Evolutionary conservation across 2,329 filamentous ascomycete genomes (phyloP).

Genomic region (Metarhizium sp.): DNA sequence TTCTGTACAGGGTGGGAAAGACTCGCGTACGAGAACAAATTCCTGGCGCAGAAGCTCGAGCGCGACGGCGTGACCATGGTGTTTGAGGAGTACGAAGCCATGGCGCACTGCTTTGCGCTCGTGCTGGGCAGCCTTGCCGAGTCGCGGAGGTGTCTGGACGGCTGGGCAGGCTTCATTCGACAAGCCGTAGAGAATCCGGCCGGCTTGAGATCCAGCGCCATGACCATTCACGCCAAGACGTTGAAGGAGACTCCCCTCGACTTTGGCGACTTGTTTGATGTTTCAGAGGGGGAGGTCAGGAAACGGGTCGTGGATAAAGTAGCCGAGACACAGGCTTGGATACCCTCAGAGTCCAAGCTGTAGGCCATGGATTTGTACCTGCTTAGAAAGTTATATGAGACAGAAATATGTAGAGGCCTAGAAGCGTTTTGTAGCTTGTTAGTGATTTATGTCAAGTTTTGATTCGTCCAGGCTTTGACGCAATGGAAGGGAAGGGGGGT

Average conservation of each 20-base stretch:
- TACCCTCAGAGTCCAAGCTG: conserved; percentile 18
- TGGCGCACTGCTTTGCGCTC: conserved; percentile 67
- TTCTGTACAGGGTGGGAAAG: conserved; percentile 63
- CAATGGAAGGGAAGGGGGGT: no score
- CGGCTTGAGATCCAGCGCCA: conserved; percentile 30
- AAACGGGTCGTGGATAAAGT: conserved; percentile 24
- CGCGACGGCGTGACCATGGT: conserved; percentile 50
- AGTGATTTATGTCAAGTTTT: no score
- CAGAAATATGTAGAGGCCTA: conserved; percentile 12
- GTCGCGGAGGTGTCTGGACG: conserved; percentile 41
- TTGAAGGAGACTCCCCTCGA: conserved; percentile 37
- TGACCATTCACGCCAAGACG: conserved; percentile 39
- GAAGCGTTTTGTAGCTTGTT: neutral
- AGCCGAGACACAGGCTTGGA: conserved; percentile 9
- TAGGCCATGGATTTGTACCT: conserved; percentile 5
- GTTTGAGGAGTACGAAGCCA: conserved; percentile 67
- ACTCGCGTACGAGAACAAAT: conserved; percentile 56
- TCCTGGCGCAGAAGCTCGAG: conserved; percentile 47
- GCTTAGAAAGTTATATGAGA: neutral
- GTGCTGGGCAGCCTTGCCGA: conserved; percentile 39
- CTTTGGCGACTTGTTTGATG: conserved; percentile 32
- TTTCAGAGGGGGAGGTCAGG: conserved; percentile 32
- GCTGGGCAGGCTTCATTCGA: conserved; percentile 48
- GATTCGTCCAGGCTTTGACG: no score
- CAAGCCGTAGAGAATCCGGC: conserved; percentile 25